These are phyloP conservation scores for Tuber calosporum DNA, from an alignment of 495 filamentous ascomycete species.

Conservation along the genomic window DNA sequence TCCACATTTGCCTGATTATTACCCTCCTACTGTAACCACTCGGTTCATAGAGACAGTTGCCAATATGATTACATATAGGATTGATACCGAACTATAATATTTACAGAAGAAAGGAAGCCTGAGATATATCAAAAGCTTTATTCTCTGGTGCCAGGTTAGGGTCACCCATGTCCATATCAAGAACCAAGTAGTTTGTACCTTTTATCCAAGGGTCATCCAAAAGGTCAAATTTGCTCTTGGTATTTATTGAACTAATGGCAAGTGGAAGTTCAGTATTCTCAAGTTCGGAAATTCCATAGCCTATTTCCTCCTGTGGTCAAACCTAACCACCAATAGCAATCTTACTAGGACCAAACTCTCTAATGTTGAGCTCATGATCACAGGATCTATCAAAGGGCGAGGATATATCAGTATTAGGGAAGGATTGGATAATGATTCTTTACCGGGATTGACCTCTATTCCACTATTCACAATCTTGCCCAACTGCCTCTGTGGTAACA, in stretches of 20 bases:
- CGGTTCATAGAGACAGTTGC: too few relatives aligned
- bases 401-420: background rate
- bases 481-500: conserved; percentile 9
- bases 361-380: conserved; percentile 8
- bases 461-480: conserved; percentile 10
- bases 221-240: background rate
- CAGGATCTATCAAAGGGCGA: conserved; percentile 1
- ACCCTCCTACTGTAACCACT: too few relatives aligned
- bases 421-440: conserved; percentile 6
- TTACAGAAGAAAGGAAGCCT: too few relatives aligned
- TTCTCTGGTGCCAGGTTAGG: too few relatives aligned
- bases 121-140: too few relatives aligned
- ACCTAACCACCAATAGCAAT: conserved; percentile 1
- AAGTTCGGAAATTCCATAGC: conserved; percentile 6
- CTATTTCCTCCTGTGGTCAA: background rate
- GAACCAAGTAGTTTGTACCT: background rate
- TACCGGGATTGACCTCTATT: background rate
- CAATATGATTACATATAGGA: too few relatives aligned
- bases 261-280: conserved; percentile 8
- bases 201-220: background rate
- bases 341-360: background rate
- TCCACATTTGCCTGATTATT: too few relatives aligned
- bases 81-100: too few relatives aligned
- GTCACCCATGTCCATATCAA: background rate
- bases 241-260: background rate